Conservation (phyloP, 208 protist genomes). For the Leishmania gerbilli region DNA sequence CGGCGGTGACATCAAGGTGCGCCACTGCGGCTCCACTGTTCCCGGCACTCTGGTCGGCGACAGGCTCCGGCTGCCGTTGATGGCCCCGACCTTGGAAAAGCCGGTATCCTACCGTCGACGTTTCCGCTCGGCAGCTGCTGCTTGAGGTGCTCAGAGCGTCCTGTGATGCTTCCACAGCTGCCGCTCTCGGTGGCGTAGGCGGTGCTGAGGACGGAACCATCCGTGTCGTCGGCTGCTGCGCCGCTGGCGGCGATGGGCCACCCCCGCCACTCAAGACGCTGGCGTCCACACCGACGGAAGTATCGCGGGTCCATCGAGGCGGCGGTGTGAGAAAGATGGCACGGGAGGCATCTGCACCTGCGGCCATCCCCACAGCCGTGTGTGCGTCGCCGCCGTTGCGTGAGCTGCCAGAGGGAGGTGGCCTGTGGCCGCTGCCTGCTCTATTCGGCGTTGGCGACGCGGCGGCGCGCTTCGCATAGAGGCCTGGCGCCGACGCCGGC, state of each 20-base stretch:
- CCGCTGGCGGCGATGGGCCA: neutral
- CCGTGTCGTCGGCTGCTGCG: neutral
- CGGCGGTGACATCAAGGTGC: neutral
- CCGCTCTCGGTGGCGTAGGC: neutral
- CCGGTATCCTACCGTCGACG: conserved; percentile 19
- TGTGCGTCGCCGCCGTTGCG: neutral
- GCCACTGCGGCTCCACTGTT: neutral
- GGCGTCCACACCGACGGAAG: neutral
- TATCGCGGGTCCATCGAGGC: neutral
- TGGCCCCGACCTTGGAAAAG: conserved; percentile 3
- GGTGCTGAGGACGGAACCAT: neutral
- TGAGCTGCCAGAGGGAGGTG: neutral
- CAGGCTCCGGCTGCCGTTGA: neutral
- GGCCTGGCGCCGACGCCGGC: neutral
- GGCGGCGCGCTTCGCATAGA: neutral
- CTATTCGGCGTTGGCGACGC: neutral
- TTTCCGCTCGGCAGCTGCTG: neutral
- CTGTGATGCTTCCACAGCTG: neutral
- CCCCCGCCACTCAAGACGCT: neutral
- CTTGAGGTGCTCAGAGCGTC: neutral
- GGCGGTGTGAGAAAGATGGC: conserved; percentile 3
- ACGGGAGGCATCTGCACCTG: neutral
- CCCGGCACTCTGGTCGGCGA: neutral
- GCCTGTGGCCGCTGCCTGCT: neutral
- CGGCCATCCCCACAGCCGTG: neutral